Evolutionary conservation across 495 filamentous ascomycete species (phyloP), one percentile per base, ranked within the genome.

Genomic region (Saxophila tyrrhenica): DNA sequence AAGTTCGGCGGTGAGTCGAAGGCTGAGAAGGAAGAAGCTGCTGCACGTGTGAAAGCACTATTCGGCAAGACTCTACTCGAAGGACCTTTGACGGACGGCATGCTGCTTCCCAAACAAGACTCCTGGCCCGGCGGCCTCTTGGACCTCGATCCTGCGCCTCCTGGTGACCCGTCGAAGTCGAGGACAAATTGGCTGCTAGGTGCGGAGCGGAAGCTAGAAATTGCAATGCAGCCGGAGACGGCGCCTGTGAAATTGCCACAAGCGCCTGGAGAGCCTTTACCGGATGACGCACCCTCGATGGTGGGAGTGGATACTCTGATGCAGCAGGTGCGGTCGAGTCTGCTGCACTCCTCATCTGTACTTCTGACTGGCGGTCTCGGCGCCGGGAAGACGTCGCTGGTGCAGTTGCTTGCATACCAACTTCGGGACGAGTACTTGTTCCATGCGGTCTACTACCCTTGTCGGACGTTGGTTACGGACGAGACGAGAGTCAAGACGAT

Each of bases 1-100:
- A 89, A 84, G 63, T 95, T 96, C 64, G 94, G 94, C 3, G 86
- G 87, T 7, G 87, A 94, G 55, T 85, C 86, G 8, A 86, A 85
- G 52, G 76, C 80, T 9, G 84, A 89, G 58, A 72, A 78, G 43
- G 82, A 89, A 66, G 82, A 86, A 57, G 74, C 84, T 39, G 71
- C 74, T 1, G 78, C 74, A 58, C 72, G 72, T 42, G 70, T 85
- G 48, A 66, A 68, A 48, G 70, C 76, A 65, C 68, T 73, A 62
- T 67, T 74, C 67, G 65, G 75, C 51, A 74, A 76, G 45, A 79
- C 81, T 1, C 65, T 95, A 32, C 71, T 96, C n/a, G 78, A 86
- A 17, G 91, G 92, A 0, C 88, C 92, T 2, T 61, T 98, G 24
- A 96, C 90, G 0, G 85, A 96, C 69, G 89, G 92, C 7, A 85